Base-by-base conservation (phyloP, 805 yeast genomes). In the Yamadazyma laniorum region DNA sequence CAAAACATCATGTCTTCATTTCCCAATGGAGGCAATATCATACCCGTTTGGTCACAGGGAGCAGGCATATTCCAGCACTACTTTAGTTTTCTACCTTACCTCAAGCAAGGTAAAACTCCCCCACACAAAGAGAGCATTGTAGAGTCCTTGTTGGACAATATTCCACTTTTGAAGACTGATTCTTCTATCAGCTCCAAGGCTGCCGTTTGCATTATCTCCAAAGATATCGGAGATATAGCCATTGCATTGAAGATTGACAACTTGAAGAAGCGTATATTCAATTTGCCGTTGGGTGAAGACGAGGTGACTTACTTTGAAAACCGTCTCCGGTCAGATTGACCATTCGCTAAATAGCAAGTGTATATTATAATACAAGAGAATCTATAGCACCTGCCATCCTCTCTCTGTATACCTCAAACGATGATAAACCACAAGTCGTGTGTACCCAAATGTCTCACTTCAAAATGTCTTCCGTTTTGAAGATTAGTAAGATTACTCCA, bases 51-150 rank as follows among this genome's bases (percentile, higher is more conserved):
- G 83, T 58, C 65, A 15, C 59, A 58, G 21, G 85, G 86, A 1
- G 77, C 83, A 18, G 81, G 75, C 0, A 63, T 83, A 4, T 85
- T 76, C 53, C 64, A 67, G 25, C 67, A 68, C 23, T 85, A 74
- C 51, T 50, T 80, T 27, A 55, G 61, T 9, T 42, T 74, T 2
- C 32, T 45, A 5, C 45, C 45, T 3, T 26, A 34, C 15, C 40
- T 46, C 5, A 19, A 36, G 28, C 23, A 32, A 14, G 43, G 23
- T 5, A 35, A 18, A 4, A n/a, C 19, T 9, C 18, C 33, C 3
- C 8, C 7, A n/a, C 25, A 23, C 12, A 18, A 23, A 7, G 18
- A 11, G 5, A 19, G n/a, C 16, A 16, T 13, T 12, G 43, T 79
- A 19, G 61, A 63, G 12, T 62, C 60, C 17, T 54, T 82, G 30